These are phyloP conservation scores for Ustilago loliicola DNA, from an alignment of 1,284 basidiomycete genomes.

Conservation along the genomic window DNA sequence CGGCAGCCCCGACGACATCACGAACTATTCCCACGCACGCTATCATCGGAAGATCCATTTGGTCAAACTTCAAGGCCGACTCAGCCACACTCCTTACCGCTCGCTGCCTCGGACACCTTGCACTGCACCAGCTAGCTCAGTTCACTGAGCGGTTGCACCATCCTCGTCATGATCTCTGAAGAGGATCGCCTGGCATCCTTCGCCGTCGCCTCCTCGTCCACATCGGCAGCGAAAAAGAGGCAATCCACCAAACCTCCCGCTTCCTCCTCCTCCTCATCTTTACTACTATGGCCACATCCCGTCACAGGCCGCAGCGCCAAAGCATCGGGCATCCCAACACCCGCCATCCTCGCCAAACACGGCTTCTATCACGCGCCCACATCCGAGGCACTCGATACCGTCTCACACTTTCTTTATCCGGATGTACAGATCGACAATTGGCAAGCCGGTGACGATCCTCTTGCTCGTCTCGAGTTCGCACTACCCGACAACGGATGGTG, in stretches of 20 bases:
- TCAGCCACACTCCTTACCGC: neutral
- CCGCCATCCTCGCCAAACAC: constrained; percentile 55
- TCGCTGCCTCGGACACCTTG: neutral
- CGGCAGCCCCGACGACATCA: neutral
- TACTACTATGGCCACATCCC: constrained; percentile 50
- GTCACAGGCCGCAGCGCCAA: constrained; percentile 34
- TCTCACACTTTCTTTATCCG: constrained; percentile 60
- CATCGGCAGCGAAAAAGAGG: constrained; percentile 40
- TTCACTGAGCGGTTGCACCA: too few species aligned
- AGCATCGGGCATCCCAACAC: constrained; percentile 54
- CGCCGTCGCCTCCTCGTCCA: constrained; percentile 26
- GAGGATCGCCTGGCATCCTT: constrained; percentile 54
- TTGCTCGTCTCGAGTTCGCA: constrained; percentile 40
- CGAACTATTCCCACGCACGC: neutral
- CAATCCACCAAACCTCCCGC: constrained; percentile 33
- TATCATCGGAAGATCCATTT: neutral
- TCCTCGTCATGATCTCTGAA: constrained; percentile 46
- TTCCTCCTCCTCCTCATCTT: constrained; percentile 17
- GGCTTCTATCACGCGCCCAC: constrained; percentile 65
- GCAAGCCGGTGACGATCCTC: constrained; percentile 58
- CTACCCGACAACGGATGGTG: constrained; percentile 55
- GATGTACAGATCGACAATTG: constrained; percentile 58
- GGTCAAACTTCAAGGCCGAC: neutral
- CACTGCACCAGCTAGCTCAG: neutral
- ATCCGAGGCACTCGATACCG: constrained; percentile 50